These are phyloP conservation scores for Pythium oligandrum DNA, from an alignment of 352 stramenopile genomes.

Conservation along the genomic window DNA sequence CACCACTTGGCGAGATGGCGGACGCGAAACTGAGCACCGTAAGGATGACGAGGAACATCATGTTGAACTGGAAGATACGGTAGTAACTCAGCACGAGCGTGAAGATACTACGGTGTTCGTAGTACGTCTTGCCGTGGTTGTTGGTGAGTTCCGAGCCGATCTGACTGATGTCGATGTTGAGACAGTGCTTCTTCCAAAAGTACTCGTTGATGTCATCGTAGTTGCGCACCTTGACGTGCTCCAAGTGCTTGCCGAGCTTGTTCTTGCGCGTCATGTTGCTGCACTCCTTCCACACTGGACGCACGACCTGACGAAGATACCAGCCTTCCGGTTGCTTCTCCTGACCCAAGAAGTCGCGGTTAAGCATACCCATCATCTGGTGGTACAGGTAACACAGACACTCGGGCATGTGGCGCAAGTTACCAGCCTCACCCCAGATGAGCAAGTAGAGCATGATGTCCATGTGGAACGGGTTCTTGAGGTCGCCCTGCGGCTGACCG, in stretches of 20 bases:
- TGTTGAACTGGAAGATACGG: slow-evolving; percentile 50
- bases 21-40: slow-evolving; percentile 27
- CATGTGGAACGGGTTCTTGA: slow-evolving; percentile 32
- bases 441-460: slow-evolving; percentile 92
- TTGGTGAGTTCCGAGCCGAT: slow-evolving; percentile 19
- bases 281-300: slow-evolving; percentile 25
- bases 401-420: slow-evolving; percentile 92
- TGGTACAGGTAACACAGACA: slow-evolving; percentile 94
- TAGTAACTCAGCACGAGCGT: slow-evolving; percentile 39
- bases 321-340: slow-evolving; percentile 18
- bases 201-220: slow-evolving; percentile 47
- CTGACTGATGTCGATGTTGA: slow-evolving; percentile 21
- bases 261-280: slow-evolving; percentile 34
- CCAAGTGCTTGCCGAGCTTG: slow-evolving; percentile 18
- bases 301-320: slow-evolving; percentile 23
- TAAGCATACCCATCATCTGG: slow-evolving; percentile 27
- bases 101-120: slow-evolving; percentile 41
- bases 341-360: slow-evolving; percentile 16
- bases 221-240: slow-evolving; percentile 34
- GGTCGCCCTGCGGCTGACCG: slow-evolving; percentile 10
- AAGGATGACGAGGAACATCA: slow-evolving; percentile 37
- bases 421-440: slow-evolving; percentile 91
- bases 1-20: slow-evolving; percentile 28
- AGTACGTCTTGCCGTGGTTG: slow-evolving; percentile 33
- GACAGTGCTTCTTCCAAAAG: slow-evolving; percentile 30